Evolutionary conservation across 1,284 basidiomycete species (phyloP).

Genomic region (Naganishia cerealis): DNA sequence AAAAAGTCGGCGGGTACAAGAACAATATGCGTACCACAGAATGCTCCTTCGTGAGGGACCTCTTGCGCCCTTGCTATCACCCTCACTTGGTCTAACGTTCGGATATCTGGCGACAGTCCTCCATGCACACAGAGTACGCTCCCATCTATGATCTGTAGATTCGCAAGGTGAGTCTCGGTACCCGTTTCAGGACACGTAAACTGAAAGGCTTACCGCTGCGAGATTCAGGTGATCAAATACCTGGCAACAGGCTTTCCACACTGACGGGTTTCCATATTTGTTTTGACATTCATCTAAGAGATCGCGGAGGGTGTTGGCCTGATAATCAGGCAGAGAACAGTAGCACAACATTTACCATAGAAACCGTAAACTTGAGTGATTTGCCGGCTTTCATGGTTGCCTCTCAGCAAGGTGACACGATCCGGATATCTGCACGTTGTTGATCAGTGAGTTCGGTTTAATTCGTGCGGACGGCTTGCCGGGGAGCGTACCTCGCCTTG

Average conservation of each 20-base stretch:
- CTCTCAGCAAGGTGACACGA: conserved; percentile 82
- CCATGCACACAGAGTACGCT: conserved; percentile 89
- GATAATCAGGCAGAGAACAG: neutral
- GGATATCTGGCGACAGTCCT: conserved; percentile 85
- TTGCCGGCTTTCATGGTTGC: conserved; percentile 93
- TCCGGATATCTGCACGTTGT: conserved; percentile 73
- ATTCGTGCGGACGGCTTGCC: neutral
- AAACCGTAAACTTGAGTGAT: conserved; percentile 98
- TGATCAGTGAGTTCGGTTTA: neutral
- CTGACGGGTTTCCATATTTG: conserved; percentile 89
- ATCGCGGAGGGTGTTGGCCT: neutral
- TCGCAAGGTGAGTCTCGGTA: neutral
- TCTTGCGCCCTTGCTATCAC: conserved; percentile 89
- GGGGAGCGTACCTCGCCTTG: conserved; percentile 74
- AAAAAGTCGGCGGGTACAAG: neutral
- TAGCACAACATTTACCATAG: conserved; percentile 67
- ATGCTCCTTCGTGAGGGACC: conserved; percentile 95
- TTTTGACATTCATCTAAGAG: conserved; percentile 86
- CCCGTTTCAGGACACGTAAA: neutral
- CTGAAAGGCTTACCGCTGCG: conserved; percentile 68
- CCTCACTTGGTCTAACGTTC: conserved; percentile 87
- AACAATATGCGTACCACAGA: conserved; percentile 69
- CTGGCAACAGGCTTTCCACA: conserved; percentile 93
- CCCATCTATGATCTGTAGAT: conserved; percentile 81
- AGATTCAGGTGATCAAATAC: conserved; percentile 94